These are phyloP conservation scores for Cavenderia fasciculata DNA, from an alignment of 78 protist genomes.

Conservation along the genomic window DNA sequence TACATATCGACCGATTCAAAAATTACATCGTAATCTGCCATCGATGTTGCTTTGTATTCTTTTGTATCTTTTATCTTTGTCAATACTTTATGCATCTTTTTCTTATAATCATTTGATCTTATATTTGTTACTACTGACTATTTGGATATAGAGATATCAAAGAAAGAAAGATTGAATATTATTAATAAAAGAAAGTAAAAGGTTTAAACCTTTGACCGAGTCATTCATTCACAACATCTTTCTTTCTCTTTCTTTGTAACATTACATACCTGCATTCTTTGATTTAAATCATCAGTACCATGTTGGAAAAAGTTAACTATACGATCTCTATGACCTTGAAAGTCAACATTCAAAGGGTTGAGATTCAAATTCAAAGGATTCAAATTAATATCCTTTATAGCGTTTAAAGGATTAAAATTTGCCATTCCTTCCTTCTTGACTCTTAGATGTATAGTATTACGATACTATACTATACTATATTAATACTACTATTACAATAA, in stretches of 20 bases:
- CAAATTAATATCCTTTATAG: slow-evolving; percentile 23
- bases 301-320: slow-evolving; percentile 49
- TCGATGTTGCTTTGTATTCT: slow-evolving; percentile 44
- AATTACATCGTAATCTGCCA: slow-evolving; percentile 66
- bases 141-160: background rate
- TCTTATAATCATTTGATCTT: slow-evolving; percentile 61
- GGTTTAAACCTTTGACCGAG: background rate
- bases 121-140: slow-evolving; percentile 37
- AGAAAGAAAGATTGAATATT: background rate
- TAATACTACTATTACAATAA: no score
- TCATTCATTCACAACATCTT: no score
- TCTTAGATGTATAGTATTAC: no score
- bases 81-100: slow-evolving; percentile 59
- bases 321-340: slow-evolving; percentile 36
- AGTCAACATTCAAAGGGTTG: slow-evolving; percentile 54
- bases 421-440: no score
- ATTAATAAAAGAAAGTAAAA: background rate
- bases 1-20: slow-evolving; percentile 81
- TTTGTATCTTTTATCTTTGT: slow-evolving; percentile 64
- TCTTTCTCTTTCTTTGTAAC: no score
- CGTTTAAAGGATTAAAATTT: background rate
- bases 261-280: slow-evolving; percentile 3
- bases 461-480: no score
- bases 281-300: slow-evolving; percentile 60
- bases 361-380: slow-evolving; percentile 38